phyloP scores from a whole-genome alignment of 768 basidiomycete species.

The Lactarius sp. region DNA sequence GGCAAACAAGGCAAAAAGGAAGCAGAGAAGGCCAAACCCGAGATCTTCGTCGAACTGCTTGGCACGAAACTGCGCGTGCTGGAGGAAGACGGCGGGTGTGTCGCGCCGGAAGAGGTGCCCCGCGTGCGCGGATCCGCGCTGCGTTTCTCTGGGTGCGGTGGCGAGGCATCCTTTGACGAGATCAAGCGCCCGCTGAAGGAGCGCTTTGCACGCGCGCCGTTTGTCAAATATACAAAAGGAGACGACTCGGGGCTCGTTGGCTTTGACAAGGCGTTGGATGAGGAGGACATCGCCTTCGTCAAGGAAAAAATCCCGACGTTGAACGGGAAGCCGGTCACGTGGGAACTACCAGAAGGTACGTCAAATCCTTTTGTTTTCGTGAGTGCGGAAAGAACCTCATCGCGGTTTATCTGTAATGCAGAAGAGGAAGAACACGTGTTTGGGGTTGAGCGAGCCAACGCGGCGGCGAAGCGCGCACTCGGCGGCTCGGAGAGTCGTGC shows the following conservation, averaged over 20 bases:
- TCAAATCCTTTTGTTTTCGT: slow-evolving; percentile 1
- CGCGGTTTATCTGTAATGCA: slow-evolving; percentile 28
- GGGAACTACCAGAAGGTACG: slow-evolving; percentile 60
- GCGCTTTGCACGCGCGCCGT: slow-evolving; percentile 43
- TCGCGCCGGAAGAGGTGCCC: slow-evolving; percentile 42
- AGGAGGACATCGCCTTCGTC: slow-evolving; percentile 68
- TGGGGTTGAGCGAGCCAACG: slow-evolving; percentile 68
- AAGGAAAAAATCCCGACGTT: slow-evolving; percentile 61
- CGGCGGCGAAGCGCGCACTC: slow-evolving; percentile 52
- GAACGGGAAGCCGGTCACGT: slow-evolving; percentile 58
- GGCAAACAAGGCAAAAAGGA: slow-evolving; percentile 35
- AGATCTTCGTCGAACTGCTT: slow-evolving; percentile 71
- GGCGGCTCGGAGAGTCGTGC: slow-evolving; percentile 25
- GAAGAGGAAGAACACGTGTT: slow-evolving; percentile 71
- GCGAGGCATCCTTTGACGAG: slow-evolving; percentile 57
- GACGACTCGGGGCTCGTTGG: slow-evolving; percentile 45
- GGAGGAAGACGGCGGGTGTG: slow-evolving; percentile 47
- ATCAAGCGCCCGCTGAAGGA: slow-evolving; percentile 51
- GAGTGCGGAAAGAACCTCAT: not conserved
- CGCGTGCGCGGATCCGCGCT: slow-evolving; percentile 43
- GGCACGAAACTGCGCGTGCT: slow-evolving; percentile 63
- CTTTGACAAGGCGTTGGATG: slow-evolving; percentile 60
- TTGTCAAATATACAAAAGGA: slow-evolving; percentile 44
- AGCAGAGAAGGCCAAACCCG: slow-evolving; percentile 38
- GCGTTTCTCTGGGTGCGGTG: slow-evolving; percentile 48